These are phyloP conservation scores for Pisolithus sp. DNA, from an alignment of 768 basidiomycete genomes.

Conservation along the genomic window DNA sequence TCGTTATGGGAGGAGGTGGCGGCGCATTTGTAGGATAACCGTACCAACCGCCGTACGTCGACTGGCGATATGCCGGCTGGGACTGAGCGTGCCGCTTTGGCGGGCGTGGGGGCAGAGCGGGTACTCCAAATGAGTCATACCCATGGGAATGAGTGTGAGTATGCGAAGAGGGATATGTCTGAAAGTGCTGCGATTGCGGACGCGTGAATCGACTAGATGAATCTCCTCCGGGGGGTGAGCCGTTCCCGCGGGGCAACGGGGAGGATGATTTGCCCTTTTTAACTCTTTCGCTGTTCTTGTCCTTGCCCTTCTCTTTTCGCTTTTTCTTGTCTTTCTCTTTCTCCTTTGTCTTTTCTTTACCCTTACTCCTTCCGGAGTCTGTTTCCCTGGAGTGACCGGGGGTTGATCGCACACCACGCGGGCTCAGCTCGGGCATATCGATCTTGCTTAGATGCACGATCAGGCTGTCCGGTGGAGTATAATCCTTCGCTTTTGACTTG, in stretches of 20 bases:
- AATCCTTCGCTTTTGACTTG: conserved; percentile 39
- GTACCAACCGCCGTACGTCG: conserved; percentile 13
- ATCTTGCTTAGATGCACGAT: conserved; percentile 81
- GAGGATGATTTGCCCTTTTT: conserved; percentile 1
- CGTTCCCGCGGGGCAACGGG: conserved; percentile 2
- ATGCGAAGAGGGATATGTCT: not conserved
- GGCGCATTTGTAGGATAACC: not conserved
- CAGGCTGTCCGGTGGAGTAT: conserved; percentile 62
- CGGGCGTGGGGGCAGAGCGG: conserved; percentile 15
- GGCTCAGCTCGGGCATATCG: conserved; percentile 76
- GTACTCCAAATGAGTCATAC: conserved; percentile 5
- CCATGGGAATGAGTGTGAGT: not conserved
- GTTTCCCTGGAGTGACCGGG: conserved; percentile 15
- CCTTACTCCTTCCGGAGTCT: conserved; percentile 22
- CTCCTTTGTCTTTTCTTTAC: conserved; percentile 34
- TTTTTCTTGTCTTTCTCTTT: conserved; percentile 31
- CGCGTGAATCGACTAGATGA: not conserved
- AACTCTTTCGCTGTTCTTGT: too few relatives aligned
- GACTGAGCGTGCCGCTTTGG: not conserved
- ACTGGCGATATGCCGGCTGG: conserved; percentile 8
- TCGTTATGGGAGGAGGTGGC: not conserved
- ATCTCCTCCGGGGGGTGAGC: not conserved
- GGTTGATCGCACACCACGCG: conserved; percentile 22
- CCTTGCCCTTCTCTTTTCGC: not conserved
- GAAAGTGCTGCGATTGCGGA: conserved; percentile 6